Conservation (phyloP, 495 filamentous ascomycete genomes). For the Penicillium simplicissimum region DNA sequence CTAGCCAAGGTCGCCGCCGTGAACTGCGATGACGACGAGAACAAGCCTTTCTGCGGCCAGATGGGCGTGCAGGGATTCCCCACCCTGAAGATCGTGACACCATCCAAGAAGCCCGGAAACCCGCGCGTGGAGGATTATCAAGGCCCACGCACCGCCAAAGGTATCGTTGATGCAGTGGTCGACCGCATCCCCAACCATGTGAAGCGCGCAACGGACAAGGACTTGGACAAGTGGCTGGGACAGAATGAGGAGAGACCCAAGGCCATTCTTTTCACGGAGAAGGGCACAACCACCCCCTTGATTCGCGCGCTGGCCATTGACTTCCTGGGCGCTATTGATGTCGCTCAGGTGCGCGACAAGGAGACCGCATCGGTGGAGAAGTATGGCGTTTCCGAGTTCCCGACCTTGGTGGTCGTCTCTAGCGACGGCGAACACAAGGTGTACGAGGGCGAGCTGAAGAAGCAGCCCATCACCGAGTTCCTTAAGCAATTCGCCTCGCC, state of each 20-base stretch:
- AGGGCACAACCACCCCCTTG: constrained; percentile 81
- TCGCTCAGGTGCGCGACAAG: constrained; percentile 87
- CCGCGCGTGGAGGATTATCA: constrained; percentile 93
- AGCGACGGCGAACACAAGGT: constrained; percentile 65
- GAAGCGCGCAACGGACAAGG: constrained; percentile 75
- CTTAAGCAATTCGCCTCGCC: constrained; percentile 74
- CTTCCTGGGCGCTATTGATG: constrained; percentile 75
- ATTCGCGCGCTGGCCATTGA: constrained; percentile 87
- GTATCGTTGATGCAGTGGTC: constrained; percentile 82
- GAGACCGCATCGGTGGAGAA: constrained; percentile 68
- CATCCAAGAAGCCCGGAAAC: constrained; percentile 77
- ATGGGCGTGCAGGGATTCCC: constrained; percentile 97
- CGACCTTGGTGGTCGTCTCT: constrained; percentile 79
- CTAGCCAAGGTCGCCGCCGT: constrained; percentile 92
- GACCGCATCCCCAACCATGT: constrained; percentile 91
- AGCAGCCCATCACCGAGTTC: constrained; percentile 78
- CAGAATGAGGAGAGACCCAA: constrained; percentile 75
- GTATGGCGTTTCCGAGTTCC: constrained; percentile 77
- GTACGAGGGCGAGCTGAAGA: constrained; percentile 86
- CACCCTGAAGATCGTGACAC: constrained; percentile 90
- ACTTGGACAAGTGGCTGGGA: constrained; percentile 72
- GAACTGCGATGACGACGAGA: constrained; percentile 92
- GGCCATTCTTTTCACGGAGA: constrained; percentile 92
- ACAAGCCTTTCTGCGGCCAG: constrained; percentile 82
- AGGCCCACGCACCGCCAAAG: constrained; percentile 76